These are phyloP conservation scores for Sarocladium oryzae DNA, from an alignment of 2,329 filamentous ascomycete species.

Conservation along the genomic window DNA sequence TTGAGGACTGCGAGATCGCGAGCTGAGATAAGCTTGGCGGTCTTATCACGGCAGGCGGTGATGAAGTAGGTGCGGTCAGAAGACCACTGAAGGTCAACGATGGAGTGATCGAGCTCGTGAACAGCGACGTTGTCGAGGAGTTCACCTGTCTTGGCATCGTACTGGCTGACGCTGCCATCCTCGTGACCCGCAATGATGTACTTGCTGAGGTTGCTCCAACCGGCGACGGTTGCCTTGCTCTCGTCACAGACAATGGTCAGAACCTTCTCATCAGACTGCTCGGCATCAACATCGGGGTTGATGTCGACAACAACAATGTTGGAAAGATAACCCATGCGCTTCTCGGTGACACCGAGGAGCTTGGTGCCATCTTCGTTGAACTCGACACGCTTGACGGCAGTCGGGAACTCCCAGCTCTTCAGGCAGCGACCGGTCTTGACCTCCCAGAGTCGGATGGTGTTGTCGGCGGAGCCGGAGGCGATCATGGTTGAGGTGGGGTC, in stretches of 20 bases:
- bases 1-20: slow-evolving; percentile 88
- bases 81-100: slow-evolving; percentile 94
- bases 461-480: slow-evolving; percentile 93
- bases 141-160: slow-evolving; percentile 88
- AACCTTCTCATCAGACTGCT: slow-evolving; percentile 76
- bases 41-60: slow-evolving; percentile 97
- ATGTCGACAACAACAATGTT: slow-evolving; percentile 93
- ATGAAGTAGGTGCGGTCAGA: slow-evolving; percentile 95
- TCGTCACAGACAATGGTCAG: slow-evolving; percentile 89
- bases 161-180: slow-evolving; percentile 86
- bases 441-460: slow-evolving; percentile 97
- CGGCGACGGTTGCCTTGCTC: slow-evolving; percentile 95
- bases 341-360: slow-evolving; percentile 92
- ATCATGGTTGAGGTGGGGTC: slow-evolving; percentile 83
- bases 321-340: slow-evolving; percentile 93
- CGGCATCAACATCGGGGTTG: slow-evolving; percentile 71
- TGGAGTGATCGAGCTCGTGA: slow-evolving; percentile 76
- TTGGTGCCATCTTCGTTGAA: slow-evolving; percentile 91
- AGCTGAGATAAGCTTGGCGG: slow-evolving; percentile 82
- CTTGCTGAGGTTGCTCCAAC: slow-evolving; percentile 89
- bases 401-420: slow-evolving; percentile 97
- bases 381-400: slow-evolving; percentile 94
- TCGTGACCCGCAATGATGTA: slow-evolving; percentile 98
- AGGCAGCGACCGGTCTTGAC: slow-evolving; percentile 86
- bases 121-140: slow-evolving; percentile 72